These are phyloP conservation scores for Leishmania martiniquensis DNA, from an alignment of 208 protist genomes.

Conservation along the genomic window DNA sequence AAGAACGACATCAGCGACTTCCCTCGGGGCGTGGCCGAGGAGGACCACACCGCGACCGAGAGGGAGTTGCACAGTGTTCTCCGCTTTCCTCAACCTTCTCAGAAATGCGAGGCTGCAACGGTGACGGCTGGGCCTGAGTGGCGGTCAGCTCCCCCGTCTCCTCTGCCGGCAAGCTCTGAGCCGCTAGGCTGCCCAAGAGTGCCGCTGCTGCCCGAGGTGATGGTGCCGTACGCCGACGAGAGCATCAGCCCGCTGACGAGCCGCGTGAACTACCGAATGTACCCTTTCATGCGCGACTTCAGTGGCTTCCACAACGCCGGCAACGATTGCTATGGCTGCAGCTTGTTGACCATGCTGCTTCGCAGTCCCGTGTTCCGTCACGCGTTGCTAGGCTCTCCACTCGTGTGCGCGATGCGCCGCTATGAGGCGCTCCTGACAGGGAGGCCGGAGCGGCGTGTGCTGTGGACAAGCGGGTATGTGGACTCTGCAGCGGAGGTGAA, in stretches of 20 bases:
- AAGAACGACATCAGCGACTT: background rate
- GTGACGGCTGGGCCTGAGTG: background rate
- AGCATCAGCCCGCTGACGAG: background rate
- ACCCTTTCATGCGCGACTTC: conserved; percentile 32
- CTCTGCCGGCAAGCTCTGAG: background rate
- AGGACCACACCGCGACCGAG: background rate
- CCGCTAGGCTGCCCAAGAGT: background rate
- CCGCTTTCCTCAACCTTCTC: background rate
- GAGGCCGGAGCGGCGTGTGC: conserved; percentile 21
- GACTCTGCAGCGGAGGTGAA: background rate
- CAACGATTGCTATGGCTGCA: conserved; percentile 89
- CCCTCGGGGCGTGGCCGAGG: background rate
- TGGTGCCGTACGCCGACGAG: background rate
- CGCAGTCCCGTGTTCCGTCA: conserved; percentile 57
- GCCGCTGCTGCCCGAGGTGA: background rate
- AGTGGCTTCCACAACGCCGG: conserved; percentile 81
- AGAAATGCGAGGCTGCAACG: background rate
- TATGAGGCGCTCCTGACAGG: conserved; percentile 18
- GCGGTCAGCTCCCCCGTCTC: conserved; percentile 2
- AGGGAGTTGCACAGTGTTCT: background rate
- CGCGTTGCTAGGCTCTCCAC: conserved; percentile 37
- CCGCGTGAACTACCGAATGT: background rate
- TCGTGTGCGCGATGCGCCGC: conserved; percentile 22
- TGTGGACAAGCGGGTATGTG: conserved; percentile 18
- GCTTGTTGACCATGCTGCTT: conserved; percentile 75